A percentile compares a stretch with the other conserved stretches of the same genome.
phyloP scores from a whole-genome alignment of 768 basidiomycete genomes.

The Russula lepida region DNA sequence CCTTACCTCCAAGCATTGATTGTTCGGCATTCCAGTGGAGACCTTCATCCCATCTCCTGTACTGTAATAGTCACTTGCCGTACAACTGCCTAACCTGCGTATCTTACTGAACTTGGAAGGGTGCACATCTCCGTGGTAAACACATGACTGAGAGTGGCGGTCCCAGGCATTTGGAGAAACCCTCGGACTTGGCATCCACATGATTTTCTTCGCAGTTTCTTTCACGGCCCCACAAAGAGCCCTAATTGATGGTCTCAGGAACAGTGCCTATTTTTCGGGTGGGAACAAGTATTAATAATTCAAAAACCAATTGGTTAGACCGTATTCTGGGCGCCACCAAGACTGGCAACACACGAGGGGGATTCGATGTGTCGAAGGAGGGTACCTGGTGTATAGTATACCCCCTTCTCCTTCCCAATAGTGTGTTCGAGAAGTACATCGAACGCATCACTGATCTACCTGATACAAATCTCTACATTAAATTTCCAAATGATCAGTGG shows the following conservation, averaged over 20 bases:
- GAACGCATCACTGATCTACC: neutral
- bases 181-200: neutral
- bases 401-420: neutral
- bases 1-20: neutral
- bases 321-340: neutral
- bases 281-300: neutral
- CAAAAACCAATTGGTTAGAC: too few relatives aligned
- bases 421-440: neutral
- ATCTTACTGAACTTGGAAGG: neutral
- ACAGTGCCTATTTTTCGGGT: neutral
- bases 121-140: neutral
- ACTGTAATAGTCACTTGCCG: neutral
- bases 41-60: neutral
- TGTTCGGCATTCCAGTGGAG: neutral
- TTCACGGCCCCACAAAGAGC: neutral
- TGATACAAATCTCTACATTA: neutral
- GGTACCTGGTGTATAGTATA: neutral
- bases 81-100: neutral
- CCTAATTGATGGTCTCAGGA: neutral
- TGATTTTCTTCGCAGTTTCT: neutral
- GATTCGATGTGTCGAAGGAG: neutral
- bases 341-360: neutral
- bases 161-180: neutral
- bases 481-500: neutral
- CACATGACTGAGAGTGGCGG: neutral